Percentiles rank a stretch among this genome's conserved stretches.
phyloP scores from a whole-genome alignment of 805 yeast species.

The Blastobotrys muscicola region DNA sequence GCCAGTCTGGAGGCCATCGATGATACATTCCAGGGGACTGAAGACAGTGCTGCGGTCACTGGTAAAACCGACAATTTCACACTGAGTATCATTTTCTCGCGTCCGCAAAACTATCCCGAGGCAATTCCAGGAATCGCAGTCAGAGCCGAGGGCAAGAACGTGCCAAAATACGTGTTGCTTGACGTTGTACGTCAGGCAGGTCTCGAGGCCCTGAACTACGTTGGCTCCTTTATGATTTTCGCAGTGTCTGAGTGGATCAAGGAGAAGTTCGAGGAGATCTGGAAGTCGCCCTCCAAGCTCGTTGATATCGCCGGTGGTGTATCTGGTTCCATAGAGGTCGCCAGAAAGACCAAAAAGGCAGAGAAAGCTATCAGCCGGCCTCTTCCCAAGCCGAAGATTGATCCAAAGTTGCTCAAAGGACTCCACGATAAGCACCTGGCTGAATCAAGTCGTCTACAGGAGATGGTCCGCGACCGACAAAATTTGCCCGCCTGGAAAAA shows the following conservation, averaged over 20 bases:
- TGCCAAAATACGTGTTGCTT: slow-evolving; percentile 28
- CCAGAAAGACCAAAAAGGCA: slow-evolving; percentile 5
- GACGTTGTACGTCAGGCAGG: slow-evolving; percentile 26
- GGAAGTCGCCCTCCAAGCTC: slow-evolving; percentile 70
- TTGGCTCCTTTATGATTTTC: slow-evolving; percentile 66
- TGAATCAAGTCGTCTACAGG: slow-evolving; percentile 24
- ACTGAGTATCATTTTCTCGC: slow-evolving; percentile 28
- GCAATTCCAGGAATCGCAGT: slow-evolving; percentile 62
- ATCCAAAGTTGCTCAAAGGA: slow-evolving; percentile 20
- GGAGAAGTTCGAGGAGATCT: slow-evolving; percentile 45
- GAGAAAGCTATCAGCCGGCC: no score
- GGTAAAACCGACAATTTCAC: slow-evolving; percentile 1
- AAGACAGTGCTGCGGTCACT: neutral
- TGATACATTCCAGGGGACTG: slow-evolving; percentile 16
- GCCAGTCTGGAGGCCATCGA: slow-evolving; percentile 58
- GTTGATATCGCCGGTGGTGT: slow-evolving; percentile 29
- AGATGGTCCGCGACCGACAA: slow-evolving; percentile 39
- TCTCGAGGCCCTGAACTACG: slow-evolving; percentile 25
- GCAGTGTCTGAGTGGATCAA: slow-evolving; percentile 72
- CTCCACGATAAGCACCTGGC: slow-evolving; percentile 28
- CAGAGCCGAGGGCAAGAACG: slow-evolving; percentile 27
- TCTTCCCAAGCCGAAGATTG: slow-evolving; percentile 6
- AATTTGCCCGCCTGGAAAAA: slow-evolving; percentile 80
- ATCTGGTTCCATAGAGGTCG: slow-evolving; percentile 18
- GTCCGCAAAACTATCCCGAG: slow-evolving; percentile 49